Base-by-base conservation (phyloP, 2,329 filamentous ascomycete species). In the Didymella lethalis region DNA sequence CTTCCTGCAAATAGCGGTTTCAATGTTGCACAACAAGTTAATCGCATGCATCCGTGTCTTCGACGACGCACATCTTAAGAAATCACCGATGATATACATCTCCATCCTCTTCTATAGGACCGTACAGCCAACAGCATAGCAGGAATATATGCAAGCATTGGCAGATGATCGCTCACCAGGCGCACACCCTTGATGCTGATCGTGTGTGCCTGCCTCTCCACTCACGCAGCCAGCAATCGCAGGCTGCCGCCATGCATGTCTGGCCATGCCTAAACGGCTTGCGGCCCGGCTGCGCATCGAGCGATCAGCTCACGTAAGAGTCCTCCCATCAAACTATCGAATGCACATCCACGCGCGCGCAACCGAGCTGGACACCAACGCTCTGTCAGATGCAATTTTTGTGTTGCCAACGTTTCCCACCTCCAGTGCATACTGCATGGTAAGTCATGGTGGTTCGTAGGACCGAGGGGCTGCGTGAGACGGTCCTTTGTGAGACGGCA, bases 241-340 rank as follows among this genome's bases (percentile, higher is more conserved):
- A 50, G 46, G 31, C 50, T 52, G 23, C 36, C 25, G 36, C 29
- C 40, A 51, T 36, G 12, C n/a, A 55, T 32, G 23, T 26, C 26
- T 38, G 28, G 20, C 28, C 23, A 45, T 47, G 46, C 47, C 50
- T 54, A 32, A 51, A 51, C 41, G 47, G 51, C 44, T 44, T 11
- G 14, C 57, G 57, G 57, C 47, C 52, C 57, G 57, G 52, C 52
- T 14, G 52, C 44, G 18, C 52, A 55, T 56, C 44, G 38, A 55
- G 44, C 52, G 48, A 60, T 51, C 52, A 45, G 45, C 57, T 60
- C 57, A 55, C 57, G 52, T 56, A 43, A 55, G 52, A 60, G n/a
- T 7, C 23, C 16, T 45, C 29, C n/a, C 26, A 36, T 38, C 36
- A 36, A 41, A 45, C 48, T 48, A 52, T 55, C 25, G 57, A 52